Evolutionary conservation across 768 basidiomycete genomes (phyloP).

Genomic region (Trametes meyenii): DNA sequence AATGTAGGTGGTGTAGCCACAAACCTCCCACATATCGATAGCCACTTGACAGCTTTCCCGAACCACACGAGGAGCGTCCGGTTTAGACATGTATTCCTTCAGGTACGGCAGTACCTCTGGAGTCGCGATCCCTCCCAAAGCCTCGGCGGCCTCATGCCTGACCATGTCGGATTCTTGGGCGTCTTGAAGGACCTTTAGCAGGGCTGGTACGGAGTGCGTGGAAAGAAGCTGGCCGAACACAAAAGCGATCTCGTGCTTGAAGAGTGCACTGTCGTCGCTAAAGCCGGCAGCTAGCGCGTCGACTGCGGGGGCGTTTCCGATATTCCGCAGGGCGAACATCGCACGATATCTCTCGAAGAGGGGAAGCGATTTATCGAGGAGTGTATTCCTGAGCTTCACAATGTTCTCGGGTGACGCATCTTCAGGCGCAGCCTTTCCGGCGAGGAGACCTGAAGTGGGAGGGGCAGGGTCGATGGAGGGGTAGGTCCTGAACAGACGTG

Average conservation of each 20-base stretch:
- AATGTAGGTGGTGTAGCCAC: neutral
- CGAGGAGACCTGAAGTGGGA: slow-evolving; percentile 64
- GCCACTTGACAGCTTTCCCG: slow-evolving; percentile 96
- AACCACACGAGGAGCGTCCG: slow-evolving; percentile 86
- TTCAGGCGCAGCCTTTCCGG: slow-evolving; percentile 54
- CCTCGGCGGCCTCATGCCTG: slow-evolving; percentile 97
- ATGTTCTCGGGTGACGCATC: slow-evolving; percentile 53
- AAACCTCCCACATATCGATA: slow-evolving; percentile 95
- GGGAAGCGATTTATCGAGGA: slow-evolving; percentile 67
- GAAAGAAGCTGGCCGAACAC: slow-evolving; percentile 96
- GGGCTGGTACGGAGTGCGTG: slow-evolving; percentile 81
- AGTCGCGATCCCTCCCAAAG: slow-evolving; percentile 94
- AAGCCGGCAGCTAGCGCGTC: slow-evolving; percentile 93
- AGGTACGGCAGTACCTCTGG: slow-evolving; percentile 88
- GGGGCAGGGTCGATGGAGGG: slow-evolving; percentile 92
- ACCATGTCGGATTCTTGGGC: slow-evolving; percentile 90
- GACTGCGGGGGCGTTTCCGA: slow-evolving; percentile 83
- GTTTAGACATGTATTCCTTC: slow-evolving; percentile 78
- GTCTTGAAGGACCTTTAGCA: slow-evolving; percentile 78
- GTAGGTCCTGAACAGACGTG: slow-evolving; percentile 51
- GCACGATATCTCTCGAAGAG: slow-evolving; percentile 95
- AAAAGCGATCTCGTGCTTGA: slow-evolving; percentile 99
- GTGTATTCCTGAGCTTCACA: slow-evolving; percentile 53
- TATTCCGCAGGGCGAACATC: slow-evolving; percentile 97
- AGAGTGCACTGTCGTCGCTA: slow-evolving; percentile 83